Conservation (phyloP, 1,284 basidiomycete genomes). For the Fomitopsis palustris region DNA sequence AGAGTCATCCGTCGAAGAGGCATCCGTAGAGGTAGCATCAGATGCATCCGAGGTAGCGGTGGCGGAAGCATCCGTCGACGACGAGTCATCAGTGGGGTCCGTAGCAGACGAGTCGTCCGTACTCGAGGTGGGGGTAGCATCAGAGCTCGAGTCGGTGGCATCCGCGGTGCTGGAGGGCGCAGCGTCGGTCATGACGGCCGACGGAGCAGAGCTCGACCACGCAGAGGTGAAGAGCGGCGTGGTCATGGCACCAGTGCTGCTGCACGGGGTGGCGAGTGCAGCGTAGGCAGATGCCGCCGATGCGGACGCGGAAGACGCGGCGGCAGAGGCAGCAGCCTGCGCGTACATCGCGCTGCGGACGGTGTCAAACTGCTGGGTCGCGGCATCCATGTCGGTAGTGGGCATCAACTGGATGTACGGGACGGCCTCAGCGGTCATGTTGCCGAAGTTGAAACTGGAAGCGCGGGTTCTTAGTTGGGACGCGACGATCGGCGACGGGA, state of each 20-base stretch:
- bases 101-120: background rate
- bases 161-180: background rate
- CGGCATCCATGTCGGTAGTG: constrained; percentile 16
- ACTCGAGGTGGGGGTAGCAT: background rate
- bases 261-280: background rate
- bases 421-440: constrained; percentile 24
- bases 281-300: background rate
- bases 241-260: background rate
- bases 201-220: constrained; percentile 4
- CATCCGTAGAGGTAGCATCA: background rate
- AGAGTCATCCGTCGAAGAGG: no score
- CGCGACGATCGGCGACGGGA: background rate
- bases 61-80: background rate
- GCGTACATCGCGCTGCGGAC: constrained; percentile 17
- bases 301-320: constrained; percentile 4
- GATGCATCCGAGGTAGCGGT: background rate
- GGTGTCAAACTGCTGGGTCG: constrained; percentile 18
- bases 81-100: background rate
- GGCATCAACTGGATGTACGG: constrained; percentile 32
- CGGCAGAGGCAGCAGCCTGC: background rate
- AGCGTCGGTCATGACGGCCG: background rate
- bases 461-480: background rate
- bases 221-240: constrained; percentile 3
- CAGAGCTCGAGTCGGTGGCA: background rate
- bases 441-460: constrained; percentile 39